Evolutionary conservation across 805 yeast genomes (phyloP).

Genomic region (Suhomyces kilbournensis): DNA sequence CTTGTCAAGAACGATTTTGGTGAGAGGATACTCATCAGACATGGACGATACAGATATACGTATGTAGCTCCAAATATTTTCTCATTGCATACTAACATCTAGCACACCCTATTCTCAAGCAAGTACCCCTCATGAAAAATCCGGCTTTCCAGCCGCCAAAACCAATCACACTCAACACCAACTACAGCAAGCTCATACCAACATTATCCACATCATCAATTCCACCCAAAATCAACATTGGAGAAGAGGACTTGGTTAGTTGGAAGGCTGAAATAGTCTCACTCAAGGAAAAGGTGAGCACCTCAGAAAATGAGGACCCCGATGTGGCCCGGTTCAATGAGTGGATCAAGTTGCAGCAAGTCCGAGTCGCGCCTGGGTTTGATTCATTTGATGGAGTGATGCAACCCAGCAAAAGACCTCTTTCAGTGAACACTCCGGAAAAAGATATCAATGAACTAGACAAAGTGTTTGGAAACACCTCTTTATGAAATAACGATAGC

Average conservation of each 20-base stretch:
- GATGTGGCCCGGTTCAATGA: slow-evolving; percentile 17
- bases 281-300: slow-evolving; percentile 21
- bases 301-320: slow-evolving; percentile 5
- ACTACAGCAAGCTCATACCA: slow-evolving; percentile 36
- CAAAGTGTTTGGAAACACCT: slow-evolving; percentile 24
- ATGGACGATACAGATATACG: slow-evolving; percentile 21
- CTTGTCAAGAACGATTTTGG: neutral
- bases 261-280: slow-evolving; percentile 33
- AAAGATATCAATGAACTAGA: slow-evolving; percentile 24
- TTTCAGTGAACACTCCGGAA: neutral
- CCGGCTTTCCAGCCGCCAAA: slow-evolving; percentile 53
- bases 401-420: slow-evolving; percentile 21
- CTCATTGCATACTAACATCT: slow-evolving; percentile 6
- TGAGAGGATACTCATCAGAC: neutral
- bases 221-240: slow-evolving; percentile 36
- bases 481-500: slow-evolving; percentile 4
- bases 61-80: slow-evolving; percentile 9
- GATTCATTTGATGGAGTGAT: slow-evolving; percentile 29
- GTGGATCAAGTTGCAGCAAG: slow-evolving; percentile 32
- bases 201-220: slow-evolving; percentile 29
- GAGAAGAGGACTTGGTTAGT: slow-evolving; percentile 20
- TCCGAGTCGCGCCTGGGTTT: slow-evolving; percentile 42
- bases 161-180: slow-evolving; percentile 50
- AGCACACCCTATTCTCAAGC: slow-evolving; percentile 50
- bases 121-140: slow-evolving; percentile 54